These are phyloP conservation scores for Kickxella alabastrina DNA, from an alignment of 192 early-diverging fungal species.

Conservation along the genomic window DNA sequence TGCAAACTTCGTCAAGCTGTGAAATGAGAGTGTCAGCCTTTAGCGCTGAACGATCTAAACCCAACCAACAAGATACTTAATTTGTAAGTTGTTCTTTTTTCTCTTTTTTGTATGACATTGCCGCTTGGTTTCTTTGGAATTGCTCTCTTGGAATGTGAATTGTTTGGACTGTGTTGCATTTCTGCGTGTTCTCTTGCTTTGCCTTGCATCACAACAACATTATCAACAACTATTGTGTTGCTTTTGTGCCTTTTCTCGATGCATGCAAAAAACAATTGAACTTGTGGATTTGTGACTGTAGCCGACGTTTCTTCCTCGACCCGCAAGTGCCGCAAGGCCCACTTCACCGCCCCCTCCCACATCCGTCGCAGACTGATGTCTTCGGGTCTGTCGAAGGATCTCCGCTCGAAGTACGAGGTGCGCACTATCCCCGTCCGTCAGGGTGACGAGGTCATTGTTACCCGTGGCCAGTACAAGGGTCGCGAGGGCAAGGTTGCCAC, in stretches of 20 bases:
- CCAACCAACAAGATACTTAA: constrained; percentile 9
- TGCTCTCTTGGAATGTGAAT: no score
- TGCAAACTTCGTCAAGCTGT: constrained; percentile 13
- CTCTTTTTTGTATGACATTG: not conserved
- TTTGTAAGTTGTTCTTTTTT: constrained; percentile 1
- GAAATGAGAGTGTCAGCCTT: constrained; percentile 42
- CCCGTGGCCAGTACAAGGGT: constrained; percentile 95
- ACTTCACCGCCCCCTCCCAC: constrained; percentile 96
- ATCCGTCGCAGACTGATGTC: constrained; percentile 96
- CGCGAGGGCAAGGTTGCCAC: constrained; percentile 93
- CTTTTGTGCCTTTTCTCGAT: not conserved
- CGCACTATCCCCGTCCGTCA: constrained; percentile 95
- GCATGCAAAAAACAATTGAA: no score
- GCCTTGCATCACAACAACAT: not conserved
- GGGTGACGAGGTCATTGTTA: constrained; percentile 96
- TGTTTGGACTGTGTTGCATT: no score
- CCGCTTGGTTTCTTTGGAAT: not conserved
- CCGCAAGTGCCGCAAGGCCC: constrained; percentile 95
- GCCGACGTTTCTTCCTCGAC: constrained; percentile 84
- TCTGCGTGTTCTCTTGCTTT: not conserved
- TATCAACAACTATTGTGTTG: constrained; percentile 4
- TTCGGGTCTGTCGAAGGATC: constrained; percentile 95
- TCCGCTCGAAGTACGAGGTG: constrained; percentile 94
- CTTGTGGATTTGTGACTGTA: no score
- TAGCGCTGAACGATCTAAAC: constrained; percentile 43